Evolutionary conservation across 108 stramenopile genomes (phyloP).

Genomic region (Cyclostephanos tholiformis): DNA sequence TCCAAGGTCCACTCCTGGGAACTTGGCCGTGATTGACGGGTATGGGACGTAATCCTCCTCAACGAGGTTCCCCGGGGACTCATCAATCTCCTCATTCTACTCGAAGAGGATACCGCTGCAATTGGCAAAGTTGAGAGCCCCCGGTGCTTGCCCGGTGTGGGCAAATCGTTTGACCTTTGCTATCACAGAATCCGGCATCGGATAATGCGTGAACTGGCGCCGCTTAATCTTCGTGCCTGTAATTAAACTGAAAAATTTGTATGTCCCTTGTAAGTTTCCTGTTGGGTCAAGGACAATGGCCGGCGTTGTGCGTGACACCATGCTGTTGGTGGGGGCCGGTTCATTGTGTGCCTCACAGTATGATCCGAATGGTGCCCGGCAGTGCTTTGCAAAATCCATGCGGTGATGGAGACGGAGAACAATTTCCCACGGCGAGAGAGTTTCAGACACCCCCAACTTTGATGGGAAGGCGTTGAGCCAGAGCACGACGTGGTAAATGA

Average conservation of each 20-base stretch:
- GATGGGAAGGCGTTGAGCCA: too few relatives aligned
- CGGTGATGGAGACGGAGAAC: neutral
- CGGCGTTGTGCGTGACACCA: neutral
- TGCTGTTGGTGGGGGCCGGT: neutral
- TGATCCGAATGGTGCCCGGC: too few relatives aligned
- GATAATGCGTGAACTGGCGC: neutral
- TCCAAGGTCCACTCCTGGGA: too few relatives aligned
- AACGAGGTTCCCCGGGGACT: too few relatives aligned
- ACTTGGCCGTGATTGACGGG: too few relatives aligned
- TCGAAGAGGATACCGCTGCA: too few relatives aligned
- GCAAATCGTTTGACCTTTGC: neutral
- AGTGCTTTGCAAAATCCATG: too few relatives aligned
- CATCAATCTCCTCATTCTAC: too few relatives aligned
- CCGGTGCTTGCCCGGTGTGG: neutral
- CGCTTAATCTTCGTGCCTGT: neutral
- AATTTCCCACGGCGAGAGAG: neutral
- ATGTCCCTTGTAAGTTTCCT: neutral
- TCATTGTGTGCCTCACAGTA: slow-evolving; percentile 1
- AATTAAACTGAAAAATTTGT: too few relatives aligned
- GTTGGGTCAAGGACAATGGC: neutral
- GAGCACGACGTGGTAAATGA: neutral
- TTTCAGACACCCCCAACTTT: neutral
- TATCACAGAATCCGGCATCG: neutral
- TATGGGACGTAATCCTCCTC: too few relatives aligned
- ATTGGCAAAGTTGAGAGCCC: neutral